These are phyloP conservation scores for Phlebiopsis flavidoalba DNA, from an alignment of 768 basidiomycete genomes.

Conservation along the genomic window DNA sequence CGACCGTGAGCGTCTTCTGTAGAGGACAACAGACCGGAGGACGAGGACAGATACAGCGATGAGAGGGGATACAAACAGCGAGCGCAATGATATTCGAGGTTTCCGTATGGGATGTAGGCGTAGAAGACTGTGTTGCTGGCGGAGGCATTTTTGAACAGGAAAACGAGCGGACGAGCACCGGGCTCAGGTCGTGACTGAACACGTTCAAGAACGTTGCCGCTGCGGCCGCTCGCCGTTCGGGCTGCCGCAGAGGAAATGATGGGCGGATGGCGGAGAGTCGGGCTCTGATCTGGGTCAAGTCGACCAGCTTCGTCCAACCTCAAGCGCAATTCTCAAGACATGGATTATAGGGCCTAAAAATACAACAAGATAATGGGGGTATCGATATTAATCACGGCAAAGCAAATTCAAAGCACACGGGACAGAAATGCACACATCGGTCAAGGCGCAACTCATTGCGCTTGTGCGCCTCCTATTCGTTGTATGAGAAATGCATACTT, in stretches of 20 bases:
- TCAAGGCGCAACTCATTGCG: not conserved
- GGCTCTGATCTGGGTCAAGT: too few species aligned
- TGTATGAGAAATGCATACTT: not conserved
- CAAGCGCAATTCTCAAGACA: too few species aligned
- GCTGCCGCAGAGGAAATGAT: not conserved
- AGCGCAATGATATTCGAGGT: not conserved
- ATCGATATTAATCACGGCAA: not conserved
- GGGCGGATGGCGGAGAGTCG: too few species aligned
- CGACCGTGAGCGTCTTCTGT: not conserved
- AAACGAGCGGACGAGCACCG: not conserved
- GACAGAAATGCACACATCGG: not conserved
- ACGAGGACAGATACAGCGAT: not conserved
- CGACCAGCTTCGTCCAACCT: too few species aligned
- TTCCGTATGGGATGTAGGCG: not conserved
- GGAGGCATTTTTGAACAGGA: not conserved
- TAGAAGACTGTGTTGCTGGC: not conserved
- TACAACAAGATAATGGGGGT: not conserved
- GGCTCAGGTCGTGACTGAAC: not conserved
- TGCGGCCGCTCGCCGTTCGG: too few species aligned
- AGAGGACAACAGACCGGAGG: not conserved
- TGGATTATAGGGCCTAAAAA: not conserved
- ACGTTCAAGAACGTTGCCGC: not conserved
- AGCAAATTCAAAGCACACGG: not conserved
- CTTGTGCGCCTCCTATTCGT: not conserved
- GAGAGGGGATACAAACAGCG: not conserved